phyloP scores from a whole-genome alignment of 495 filamentous ascomycete genomes.

The Parachaetomium inaequale region DNA sequence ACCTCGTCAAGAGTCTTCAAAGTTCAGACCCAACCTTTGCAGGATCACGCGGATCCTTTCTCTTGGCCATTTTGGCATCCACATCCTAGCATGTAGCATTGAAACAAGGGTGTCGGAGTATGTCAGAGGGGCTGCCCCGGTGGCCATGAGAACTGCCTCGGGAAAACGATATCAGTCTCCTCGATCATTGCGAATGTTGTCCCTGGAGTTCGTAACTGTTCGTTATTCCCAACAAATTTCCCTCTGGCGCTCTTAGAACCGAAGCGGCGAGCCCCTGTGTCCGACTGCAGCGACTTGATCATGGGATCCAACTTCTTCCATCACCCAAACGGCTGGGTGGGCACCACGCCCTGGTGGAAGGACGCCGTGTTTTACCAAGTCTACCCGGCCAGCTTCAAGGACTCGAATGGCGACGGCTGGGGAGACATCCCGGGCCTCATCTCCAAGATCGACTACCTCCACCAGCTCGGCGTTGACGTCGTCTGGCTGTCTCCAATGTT shows the following conservation, averaged over 20 bases:
- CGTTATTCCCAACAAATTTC: neutral
- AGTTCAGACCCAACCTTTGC: too few relatives aligned
- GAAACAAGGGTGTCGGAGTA: neutral
- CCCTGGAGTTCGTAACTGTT: neutral
- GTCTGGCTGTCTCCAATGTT: slow-evolving; percentile 69
- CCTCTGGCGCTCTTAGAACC: too few relatives aligned
- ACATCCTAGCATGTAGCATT: too few relatives aligned
- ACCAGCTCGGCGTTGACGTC: slow-evolving; percentile 59
- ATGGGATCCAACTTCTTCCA: slow-evolving; percentile 4
- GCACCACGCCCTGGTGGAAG: slow-evolving; percentile 27
- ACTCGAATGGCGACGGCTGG: slow-evolving; percentile 64
- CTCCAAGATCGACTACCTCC: slow-evolving; percentile 62
- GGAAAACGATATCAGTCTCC: neutral
- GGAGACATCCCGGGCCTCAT: slow-evolving; percentile 67
- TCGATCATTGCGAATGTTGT: too few relatives aligned
- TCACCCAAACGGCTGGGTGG: slow-evolving; percentile 13
- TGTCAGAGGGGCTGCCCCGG: neutral
- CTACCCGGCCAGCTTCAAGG: slow-evolving; percentile 63
- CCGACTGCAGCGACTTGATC: neutral
- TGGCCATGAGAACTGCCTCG: neutral
- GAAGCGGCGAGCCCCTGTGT: too few relatives aligned
- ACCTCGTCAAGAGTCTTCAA: too few relatives aligned
- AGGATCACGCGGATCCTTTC: too few relatives aligned
- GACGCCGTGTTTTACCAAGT: slow-evolving; percentile 51
- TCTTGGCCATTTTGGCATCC: too few relatives aligned